Percentiles rank a stretch among this genome's conserved stretches.
These are phyloP conservation scores for Cladosporium oxysporum DNA, from an alignment of 2,329 filamentous ascomycete species.

Conservation along the genomic window DNA sequence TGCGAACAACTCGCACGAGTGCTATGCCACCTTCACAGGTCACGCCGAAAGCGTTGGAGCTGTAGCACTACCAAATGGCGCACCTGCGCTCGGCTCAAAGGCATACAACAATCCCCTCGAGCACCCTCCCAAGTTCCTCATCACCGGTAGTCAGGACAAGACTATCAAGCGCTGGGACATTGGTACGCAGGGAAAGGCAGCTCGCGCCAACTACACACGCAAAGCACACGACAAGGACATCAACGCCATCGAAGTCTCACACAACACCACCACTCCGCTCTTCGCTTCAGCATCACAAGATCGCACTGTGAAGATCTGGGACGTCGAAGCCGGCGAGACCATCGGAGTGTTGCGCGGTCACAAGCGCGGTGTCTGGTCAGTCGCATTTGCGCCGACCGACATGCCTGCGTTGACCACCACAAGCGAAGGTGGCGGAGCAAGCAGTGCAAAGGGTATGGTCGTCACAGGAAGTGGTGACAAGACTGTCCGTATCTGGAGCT, in stretches of 20 bases:
- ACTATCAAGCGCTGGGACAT: slow-evolving; percentile 95
- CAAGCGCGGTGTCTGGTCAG: slow-evolving; percentile 92
- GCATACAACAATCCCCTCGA: slow-evolving; percentile 73
- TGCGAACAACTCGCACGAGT: slow-evolving; percentile 71
- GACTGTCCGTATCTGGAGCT: slow-evolving; percentile 91
- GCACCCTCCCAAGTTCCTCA: slow-evolving; percentile 77
- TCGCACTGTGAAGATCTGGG: slow-evolving; percentile 96
- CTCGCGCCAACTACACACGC: slow-evolving; percentile 76
- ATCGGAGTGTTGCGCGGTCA: slow-evolving; percentile 91
- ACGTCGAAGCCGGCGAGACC: slow-evolving; percentile 82
- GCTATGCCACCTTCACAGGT: slow-evolving; percentile 79
- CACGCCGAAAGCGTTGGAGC: slow-evolving; percentile 94
- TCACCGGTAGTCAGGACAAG: slow-evolving; percentile 93
- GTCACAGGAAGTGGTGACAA: slow-evolving; percentile 95
- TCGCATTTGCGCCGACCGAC: slow-evolving; percentile 80
- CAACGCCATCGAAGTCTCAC: slow-evolving; percentile 78
- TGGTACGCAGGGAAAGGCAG: slow-evolving; percentile 48
- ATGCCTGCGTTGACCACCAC: slow-evolving; percentile 74
- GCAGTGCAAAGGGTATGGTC: slow-evolving; percentile 74
- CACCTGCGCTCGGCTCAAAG: slow-evolving; percentile 67
- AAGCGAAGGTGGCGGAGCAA: slow-evolving; percentile 62
- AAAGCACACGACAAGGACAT: slow-evolving; percentile 99
- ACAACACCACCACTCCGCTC: slow-evolving; percentile 68
- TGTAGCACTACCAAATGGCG: slow-evolving; percentile 73
- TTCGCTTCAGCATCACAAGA: slow-evolving; percentile 98